Evolutionary conservation across 139 green algal species (phyloP), one percentile per base, ranked within the genome.

Genomic region (Tetradesmus lagerheimii): DNA sequence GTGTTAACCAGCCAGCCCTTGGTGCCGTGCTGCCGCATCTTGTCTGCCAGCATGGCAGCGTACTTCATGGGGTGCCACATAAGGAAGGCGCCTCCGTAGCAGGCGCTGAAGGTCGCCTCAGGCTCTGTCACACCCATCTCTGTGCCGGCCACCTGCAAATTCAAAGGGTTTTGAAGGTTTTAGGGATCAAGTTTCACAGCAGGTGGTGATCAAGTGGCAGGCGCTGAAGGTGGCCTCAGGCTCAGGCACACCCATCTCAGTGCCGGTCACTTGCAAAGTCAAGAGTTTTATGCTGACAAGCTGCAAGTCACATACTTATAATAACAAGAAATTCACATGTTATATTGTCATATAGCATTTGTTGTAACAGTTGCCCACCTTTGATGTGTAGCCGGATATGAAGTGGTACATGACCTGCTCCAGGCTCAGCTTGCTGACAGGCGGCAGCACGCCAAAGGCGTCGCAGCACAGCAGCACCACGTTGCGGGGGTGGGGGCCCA

Each of bases 371-470:
- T 4, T 45, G n/a, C 74, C 20, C 78, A 98, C 98, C 95, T 99
- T 99, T 82, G 97, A 95, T 4, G 98, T 99, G 96, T 99, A 99
- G 25, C 98, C 98, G 15, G 88, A 96, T 83, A 99, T 96, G 91
- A 99, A 99, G 89, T 99, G 97, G 92, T 99, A 99, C 97, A 99
- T 99, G 41, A 97, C 98, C 92, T 99, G 98, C 90, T 97, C 95
- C 39, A 89, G 91, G 29, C 93, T 98, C 29, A 99, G 95, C 77
- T 93, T 94, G 76, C 90, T 92, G 31, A 99, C 96, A 23, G 97
- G 97, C 0, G 97, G 97, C 91, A 99, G 94, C 88, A 99, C 97
- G 35, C 98, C 98, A 93, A 99, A 99, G 14, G 87, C 87, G 34
- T 94, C 92, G 81, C 93, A 95, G 76, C 92, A 93, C 66, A 95